Evolutionary conservation across 2,329 filamentous ascomycete genomes (phyloP).

Genomic region (Aspergillus sp.): DNA sequence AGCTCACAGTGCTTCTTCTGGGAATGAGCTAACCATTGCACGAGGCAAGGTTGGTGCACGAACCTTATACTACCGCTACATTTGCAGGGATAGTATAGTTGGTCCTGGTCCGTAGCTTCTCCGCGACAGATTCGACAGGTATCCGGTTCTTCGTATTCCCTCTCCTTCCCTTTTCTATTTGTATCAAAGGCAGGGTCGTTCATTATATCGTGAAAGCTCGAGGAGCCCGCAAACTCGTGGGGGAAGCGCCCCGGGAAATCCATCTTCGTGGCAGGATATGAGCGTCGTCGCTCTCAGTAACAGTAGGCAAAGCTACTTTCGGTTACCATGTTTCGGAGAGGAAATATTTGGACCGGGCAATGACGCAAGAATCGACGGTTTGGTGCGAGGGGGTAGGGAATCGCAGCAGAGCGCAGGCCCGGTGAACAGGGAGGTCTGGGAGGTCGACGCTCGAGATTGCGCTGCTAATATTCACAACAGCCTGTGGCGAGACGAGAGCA

Average conservation of each 20-base stretch:
- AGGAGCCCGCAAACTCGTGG: conserved; percentile 20
- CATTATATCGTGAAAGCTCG: conserved; percentile 53
- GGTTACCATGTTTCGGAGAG: conserved; percentile 24
- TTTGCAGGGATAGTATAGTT: conserved; percentile 96
- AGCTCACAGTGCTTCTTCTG: conserved; percentile 99
- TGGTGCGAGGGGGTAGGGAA: not conserved
- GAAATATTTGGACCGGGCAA: not conserved
- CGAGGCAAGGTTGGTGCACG: conserved; percentile 95
- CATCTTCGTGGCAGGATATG: conserved; percentile 23
- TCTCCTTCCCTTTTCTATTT: conserved; percentile 39
- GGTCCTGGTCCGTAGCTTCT: conserved; percentile 78
- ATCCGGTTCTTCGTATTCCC: conserved; percentile 59
- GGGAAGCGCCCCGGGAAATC: conserved; percentile 25
- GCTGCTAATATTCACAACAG: not conserved
- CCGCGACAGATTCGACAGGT: conserved; percentile 97
- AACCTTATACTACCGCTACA: conserved; percentile 99
- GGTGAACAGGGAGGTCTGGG: not conserved
- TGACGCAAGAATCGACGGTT: conserved; percentile 4
- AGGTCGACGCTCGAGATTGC: not conserved
- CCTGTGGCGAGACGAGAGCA: not conserved
- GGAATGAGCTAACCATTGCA: conserved; percentile 98
- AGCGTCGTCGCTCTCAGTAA: conserved; percentile 20
- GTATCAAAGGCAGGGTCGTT: conserved; percentile 55
- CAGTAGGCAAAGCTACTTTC: conserved; percentile 12
- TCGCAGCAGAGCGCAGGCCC: not conserved